Base-by-base conservation (phyloP, 805 yeast species). In the Myxozyma mucilagina region DNA sequence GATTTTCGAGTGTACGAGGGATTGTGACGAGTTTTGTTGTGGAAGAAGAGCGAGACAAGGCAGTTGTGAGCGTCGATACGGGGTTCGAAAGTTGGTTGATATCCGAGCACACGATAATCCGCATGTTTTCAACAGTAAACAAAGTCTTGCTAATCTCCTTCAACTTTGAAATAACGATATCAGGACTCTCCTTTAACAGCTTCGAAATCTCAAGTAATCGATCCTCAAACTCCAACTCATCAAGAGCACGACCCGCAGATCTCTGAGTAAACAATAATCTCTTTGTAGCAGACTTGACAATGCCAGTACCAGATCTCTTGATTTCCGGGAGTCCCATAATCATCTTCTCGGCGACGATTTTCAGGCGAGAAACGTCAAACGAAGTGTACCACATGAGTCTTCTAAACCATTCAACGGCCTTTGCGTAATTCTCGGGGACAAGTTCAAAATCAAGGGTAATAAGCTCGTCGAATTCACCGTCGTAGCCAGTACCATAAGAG, bases 361-460 rank as follows among this genome's bases (percentile, higher is more conserved):
- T 80, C 29, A 90, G 82, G 72, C 97, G 80, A 10, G 83, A 79
- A 64, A 83, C 84, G 59, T 91, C 97, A 72, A 89, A 90, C 6
- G 82, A 80, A 34, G 88, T 81, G 67, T 83, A 80, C 72, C 83
- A 85, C 68, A 91, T 74, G 18, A 88, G 79, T 60, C 84, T 84
- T 47, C 78, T 74, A 47, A 89, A 77, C 98, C 98, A 94, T 29
- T 84, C 81, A 43, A 92, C 84, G 0, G 93, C 90, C 50, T 80
- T 80, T 0, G 66, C 57, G 70, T 92, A 94, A 60, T 90, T 85
- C 8, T 76, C 78, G 9, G 78, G 77, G 67, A 82, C 85, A 47
- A 87, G 86, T 65, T 84, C 82, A 45, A 92, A 77, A 57, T 78
- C 82, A 10, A 91, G 78, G 59, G 81, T 78, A 42, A 90, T 73